Conservation (phyloP, 2,329 filamentous ascomycete genomes). For the Diplodia corticola region DNA sequence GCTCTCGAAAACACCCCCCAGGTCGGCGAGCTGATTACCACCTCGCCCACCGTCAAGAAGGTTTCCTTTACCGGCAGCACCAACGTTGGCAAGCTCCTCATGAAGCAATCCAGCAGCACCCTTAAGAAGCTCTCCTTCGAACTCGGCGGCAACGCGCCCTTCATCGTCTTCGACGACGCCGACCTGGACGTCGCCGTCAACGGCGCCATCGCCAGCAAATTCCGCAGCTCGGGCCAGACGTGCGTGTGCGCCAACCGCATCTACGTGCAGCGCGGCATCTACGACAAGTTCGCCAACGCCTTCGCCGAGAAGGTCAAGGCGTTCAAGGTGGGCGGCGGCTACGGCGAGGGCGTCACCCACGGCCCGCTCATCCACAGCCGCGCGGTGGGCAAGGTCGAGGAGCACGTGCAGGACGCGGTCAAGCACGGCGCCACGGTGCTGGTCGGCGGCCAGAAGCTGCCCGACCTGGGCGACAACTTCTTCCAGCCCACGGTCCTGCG, state of each 20-base stretch:
- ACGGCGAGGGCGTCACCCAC: conserved; percentile 69
- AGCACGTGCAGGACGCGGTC: conserved; percentile 77
- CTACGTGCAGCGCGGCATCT: conserved; percentile 75
- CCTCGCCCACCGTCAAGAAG: conserved; percentile 76
- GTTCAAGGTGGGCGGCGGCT: conserved; percentile 77
- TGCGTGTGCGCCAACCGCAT: conserved; percentile 81
- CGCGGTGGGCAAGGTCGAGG: conserved; percentile 75
- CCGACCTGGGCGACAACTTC: conserved; percentile 79
- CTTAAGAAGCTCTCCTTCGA: conserved; percentile 88
- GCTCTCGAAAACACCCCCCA: conserved; percentile 75
- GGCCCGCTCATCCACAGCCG: conserved; percentile 84
- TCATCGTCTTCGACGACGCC: conserved; percentile 95
- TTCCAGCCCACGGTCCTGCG: conserved; percentile 87
- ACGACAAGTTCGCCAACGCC: conserved; percentile 69
- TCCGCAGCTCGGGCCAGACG: conserved; percentile 92
- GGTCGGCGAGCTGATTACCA: conserved; percentile 75
- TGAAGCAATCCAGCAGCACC: conserved; percentile 83
- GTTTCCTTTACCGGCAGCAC: conserved; percentile 87
- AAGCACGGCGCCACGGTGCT: conserved; percentile 75
- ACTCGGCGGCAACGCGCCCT: conserved; percentile 90
- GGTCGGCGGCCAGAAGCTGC: conserved; percentile 67
- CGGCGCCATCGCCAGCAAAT: conserved; percentile 84
- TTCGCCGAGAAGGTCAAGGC: conserved; percentile 70
- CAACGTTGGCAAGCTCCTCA: conserved; percentile 70
- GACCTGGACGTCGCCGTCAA: conserved; percentile 82